Evolutionary conservation across 768 basidiomycete genomes (phyloP).

Genomic region (Lepiota venenata): DNA sequence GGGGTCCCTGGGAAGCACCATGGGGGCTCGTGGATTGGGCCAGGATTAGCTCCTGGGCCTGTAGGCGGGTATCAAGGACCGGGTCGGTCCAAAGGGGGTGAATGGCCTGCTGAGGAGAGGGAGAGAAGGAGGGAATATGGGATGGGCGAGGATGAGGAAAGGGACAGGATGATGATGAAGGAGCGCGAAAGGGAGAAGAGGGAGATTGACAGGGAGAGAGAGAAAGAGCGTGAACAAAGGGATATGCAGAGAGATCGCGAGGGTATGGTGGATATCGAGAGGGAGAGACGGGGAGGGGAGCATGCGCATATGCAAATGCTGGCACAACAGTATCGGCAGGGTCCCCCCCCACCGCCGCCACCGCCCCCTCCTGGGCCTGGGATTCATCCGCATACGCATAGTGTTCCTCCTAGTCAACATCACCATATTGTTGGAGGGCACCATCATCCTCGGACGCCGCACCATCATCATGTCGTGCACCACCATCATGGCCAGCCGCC

Average conservation of each 20-base stretch:
- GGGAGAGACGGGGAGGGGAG: conserved; percentile 12
- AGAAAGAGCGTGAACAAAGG: conserved; percentile 26
- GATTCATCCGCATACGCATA: conserved; percentile 26
- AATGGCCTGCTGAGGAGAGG: conserved; percentile 16
- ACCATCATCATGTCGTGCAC: conserved; percentile 51
- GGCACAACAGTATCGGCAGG: conserved; percentile 32
- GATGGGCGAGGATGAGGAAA: conserved; percentile 32
- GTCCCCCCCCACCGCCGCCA: conserved; percentile 18
- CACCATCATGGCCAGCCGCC: conserved; percentile 31
- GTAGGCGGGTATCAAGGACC: conserved; percentile 34
- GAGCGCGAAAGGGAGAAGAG: conserved; percentile 22
- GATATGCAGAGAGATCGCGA: conserved; percentile 24
- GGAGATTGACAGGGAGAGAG: conserved; percentile 24
- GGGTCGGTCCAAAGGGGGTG: conserved; percentile 19
- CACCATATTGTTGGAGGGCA: conserved; percentile 30
- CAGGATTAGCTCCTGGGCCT: conserved; percentile 12
- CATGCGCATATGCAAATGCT: conserved; percentile 12
- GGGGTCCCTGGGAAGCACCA: conserved; percentile 17
- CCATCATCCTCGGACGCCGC: conserved; percentile 44
- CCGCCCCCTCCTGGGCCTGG: conserved; percentile 17
- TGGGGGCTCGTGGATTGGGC: conserved; percentile 4
- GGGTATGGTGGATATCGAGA: conserved; percentile 11
- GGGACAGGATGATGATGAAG: conserved; percentile 29
- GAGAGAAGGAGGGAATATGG: conserved; percentile 25
- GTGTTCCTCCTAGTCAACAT: conserved; percentile 24